A percentile compares a stretch with the other conserved stretches of the same genome.
Conservation (phyloP, 192 early-diverging fungal species). For the Rhizoclosmatium sp. region DNA sequence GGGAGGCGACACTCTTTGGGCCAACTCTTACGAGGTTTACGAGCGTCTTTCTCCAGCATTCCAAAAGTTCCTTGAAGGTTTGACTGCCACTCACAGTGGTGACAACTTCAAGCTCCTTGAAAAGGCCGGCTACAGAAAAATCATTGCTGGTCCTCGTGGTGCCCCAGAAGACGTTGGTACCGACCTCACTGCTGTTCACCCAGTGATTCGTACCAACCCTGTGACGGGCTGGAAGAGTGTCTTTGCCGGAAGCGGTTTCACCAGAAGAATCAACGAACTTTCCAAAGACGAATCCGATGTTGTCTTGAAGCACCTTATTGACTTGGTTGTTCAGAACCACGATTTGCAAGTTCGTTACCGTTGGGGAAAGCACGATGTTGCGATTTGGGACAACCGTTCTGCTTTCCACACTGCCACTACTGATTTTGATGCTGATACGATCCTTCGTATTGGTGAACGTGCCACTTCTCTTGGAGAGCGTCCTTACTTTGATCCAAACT, state of each 20-base stretch:
- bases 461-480: slow-evolving; percentile 50
- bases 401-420: slow-evolving; percentile 49
- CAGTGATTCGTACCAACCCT: slow-evolving; percentile 42
- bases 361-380: slow-evolving; percentile 52
- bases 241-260: slow-evolving; percentile 41
- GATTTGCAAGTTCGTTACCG: slow-evolving; percentile 55
- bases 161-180: slow-evolving; percentile 48
- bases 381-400: slow-evolving; percentile 59
- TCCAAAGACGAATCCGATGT: slow-evolving; percentile 20
- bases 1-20: slow-evolving; percentile 62
- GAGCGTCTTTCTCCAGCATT: slow-evolving; percentile 49
- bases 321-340: slow-evolving; percentile 48
- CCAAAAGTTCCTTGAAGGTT: slow-evolving; percentile 60
- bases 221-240: slow-evolving; percentile 60
- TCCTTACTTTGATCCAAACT: slow-evolving; percentile 46
- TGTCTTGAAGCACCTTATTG: slow-evolving; percentile 46
- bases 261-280: slow-evolving; percentile 45
- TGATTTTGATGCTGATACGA: slow-evolving; percentile 44
- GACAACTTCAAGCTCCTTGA: slow-evolving; percentile 31
- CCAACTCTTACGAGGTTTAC: slow-evolving; percentile 63
- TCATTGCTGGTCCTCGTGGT: slow-evolving; percentile 21
- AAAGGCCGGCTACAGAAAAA: background rate
- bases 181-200: slow-evolving; percentile 47
- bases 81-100: slow-evolving; percentile 63
- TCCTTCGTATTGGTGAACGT: slow-evolving; percentile 44